phyloP scores from a whole-genome alignment of 257 asterid species.

The Plantago ovata region DNA sequence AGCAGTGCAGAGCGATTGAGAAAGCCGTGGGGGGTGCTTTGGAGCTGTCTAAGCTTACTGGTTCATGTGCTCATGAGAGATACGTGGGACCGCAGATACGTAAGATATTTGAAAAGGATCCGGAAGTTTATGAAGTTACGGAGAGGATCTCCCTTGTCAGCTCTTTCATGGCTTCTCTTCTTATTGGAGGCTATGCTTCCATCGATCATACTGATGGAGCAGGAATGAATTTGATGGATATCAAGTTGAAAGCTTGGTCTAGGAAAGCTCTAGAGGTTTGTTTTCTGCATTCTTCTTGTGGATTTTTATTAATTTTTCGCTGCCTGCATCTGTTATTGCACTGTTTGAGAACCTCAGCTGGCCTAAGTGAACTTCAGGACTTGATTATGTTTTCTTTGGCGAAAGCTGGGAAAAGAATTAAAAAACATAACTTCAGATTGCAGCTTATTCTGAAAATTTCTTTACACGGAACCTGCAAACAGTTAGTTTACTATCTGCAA shows the following conservation, averaged over 20 bases:
- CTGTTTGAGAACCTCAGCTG: no score
- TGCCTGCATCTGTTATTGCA: neutral
- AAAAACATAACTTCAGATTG: no score
- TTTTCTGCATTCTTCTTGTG: constrained; percentile 5
- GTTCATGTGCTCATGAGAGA: constrained; percentile 59
- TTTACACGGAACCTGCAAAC: no score
- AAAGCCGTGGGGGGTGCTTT: constrained; percentile 51
- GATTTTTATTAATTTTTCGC: neutral
- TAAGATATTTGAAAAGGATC: constrained; percentile 45
- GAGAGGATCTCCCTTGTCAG: constrained; percentile 62
- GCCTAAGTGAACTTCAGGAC: no score
- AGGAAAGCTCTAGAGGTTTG: constrained; percentile 45
- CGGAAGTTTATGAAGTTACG: constrained; percentile 39
- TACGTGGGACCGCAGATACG: constrained; percentile 63
- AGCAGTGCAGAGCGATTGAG: constrained; percentile 55
- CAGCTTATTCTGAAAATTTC: no score
- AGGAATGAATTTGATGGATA: constrained; percentile 68
- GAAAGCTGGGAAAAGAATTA: no score
- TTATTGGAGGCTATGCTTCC: constrained; percentile 49
- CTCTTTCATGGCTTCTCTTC: constrained; percentile 61
- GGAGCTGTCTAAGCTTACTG: constrained; percentile 56
- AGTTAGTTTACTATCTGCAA: no score
- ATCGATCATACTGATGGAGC: constrained; percentile 73
- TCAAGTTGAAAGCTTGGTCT: constrained; percentile 51
- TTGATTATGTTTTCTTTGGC: no score